Evolutionary conservation across 2,329 filamentous ascomycete species (phyloP), one percentile per base, ranked within the genome.

Genomic region (Madurella fahalii): DNA sequence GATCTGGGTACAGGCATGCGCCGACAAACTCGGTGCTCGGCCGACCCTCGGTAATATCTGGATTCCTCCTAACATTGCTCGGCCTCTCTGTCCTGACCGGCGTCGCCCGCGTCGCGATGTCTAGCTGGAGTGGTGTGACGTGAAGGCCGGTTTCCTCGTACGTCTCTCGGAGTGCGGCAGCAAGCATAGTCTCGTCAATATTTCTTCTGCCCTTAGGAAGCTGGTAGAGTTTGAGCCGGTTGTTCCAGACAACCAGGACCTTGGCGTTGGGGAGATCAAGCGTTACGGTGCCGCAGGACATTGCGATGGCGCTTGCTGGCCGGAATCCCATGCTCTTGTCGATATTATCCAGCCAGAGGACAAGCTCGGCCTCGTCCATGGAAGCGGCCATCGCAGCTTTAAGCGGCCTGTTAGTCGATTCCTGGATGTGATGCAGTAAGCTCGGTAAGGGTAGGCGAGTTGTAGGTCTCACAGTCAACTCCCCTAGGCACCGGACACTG

Each of bases 121-220:
- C 68, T 53, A 78, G 67, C 9, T 67, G 63, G 32, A 78, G 58
- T 0, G 74, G 68, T 12, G 58, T 61, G 34, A 72, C 71, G 5
- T 53, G 63, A n/a, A 77, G 65, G 4, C 76, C 76, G 7, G 75
- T 77, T 61, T 79, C 76, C 57, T 79, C 76, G 42, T 68, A 68
- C 0, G 76, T 77, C 63, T 78, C 76, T 30, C 76, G 72, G 13
- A 78, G 57, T 12, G 76, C 76, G 0, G 75, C 68, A 2, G 64
- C 64, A 25, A 71, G 68, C 34, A 76, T 65, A 56, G 68, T 68
- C 58, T 79, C 76, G 52, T 68, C 70, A 42, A 79, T 72, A 61
- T 77, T 73, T 62, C 76, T 77, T 57, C 75, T 71, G 45, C 76
- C 76, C 61, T 78, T 78, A 47, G 76, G 76, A 7, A 78, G 68